Evolutionary conservation across 768 basidiomycete genomes (phyloP), one percentile per base, ranked within the genome.

Genomic region (Hygrocybe punicea): DNA sequence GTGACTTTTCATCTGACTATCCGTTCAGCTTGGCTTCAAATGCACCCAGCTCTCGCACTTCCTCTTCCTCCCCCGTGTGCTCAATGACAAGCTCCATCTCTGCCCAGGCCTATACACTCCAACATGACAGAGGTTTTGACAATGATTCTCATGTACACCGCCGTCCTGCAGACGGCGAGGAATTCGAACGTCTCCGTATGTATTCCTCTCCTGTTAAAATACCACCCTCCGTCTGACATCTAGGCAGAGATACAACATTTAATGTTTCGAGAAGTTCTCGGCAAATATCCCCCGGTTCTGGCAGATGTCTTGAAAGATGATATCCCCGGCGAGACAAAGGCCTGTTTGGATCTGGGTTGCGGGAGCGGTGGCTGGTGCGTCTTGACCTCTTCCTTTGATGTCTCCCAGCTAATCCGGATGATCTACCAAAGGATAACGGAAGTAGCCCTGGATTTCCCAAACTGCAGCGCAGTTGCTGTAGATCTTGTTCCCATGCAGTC

Each of bases 401-500:
- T 10, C 45, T 46, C 36, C 59, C 40, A 60, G 29, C 44, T 23
- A 25, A 21, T 56, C 61, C 53, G 39, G 35, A 53, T 19, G 29
- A 29, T 44, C 10, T 25, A 19, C 40, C 39, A 34, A 60, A 91
- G 90, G 89, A 87, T 91, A 61, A 79, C 87, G 69, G 86, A 91
- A 40, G 75, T 84, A 33, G 88, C 87, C 35, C 77, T 77, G 48
- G 86, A 90, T 64, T 91, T 86, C 67, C 87, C 89, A 36, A 67
- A 86, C 61, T 83, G 81, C 68, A 78, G 72, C 60, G 79, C 81
- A 21, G 85, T 91, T 25, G 90, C 85, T 36, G 87, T 91, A 29
- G 89, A 92, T 71, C 76, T 91, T 24, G 84, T 89, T 59, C 89
- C 89, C 53, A 87, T 91, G 86, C 85, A 89, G 71, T 79, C 81